Conservation (phyloP, 2,329 filamentous ascomycete species). For the Trichophyton schoenleinii region DNA sequence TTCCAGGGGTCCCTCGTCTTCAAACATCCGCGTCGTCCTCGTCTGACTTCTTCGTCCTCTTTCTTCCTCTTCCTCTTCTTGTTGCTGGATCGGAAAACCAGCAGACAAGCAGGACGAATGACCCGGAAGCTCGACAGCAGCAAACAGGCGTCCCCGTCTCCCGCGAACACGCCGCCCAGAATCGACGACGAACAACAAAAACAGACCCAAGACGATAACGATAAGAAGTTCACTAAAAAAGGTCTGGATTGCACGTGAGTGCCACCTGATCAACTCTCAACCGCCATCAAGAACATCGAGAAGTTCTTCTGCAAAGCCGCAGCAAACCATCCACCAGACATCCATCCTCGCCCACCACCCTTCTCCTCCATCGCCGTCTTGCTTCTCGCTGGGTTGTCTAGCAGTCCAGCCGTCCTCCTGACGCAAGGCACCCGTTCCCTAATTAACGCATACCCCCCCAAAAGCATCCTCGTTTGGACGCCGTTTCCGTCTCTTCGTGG, state of each 20-base stretch:
- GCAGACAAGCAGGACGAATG: no score
- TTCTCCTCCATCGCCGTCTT: background rate
- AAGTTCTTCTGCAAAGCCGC: background rate
- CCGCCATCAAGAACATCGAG: background rate
- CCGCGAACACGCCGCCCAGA: background rate
- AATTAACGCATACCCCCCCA: background rate
- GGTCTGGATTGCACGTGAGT: conserved; percentile 1
- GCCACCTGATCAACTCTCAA: background rate
- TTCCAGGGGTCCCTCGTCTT: background rate
- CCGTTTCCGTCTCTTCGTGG: background rate
- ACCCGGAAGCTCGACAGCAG: no score
- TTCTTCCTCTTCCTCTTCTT: background rate
- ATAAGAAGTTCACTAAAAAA: background rate
- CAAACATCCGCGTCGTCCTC: background rate
- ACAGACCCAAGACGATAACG: background rate
- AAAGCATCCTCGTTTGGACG: background rate
- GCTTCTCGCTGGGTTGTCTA: background rate
- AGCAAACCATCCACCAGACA: background rate
- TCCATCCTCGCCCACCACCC: background rate
- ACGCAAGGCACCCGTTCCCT: background rate
- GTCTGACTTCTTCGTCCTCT: background rate
- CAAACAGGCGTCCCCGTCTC: background rate
- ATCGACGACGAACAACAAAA: background rate
- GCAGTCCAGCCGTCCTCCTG: background rate
- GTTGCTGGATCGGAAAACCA: background rate